Evolutionary conservation across 305 asterid species (phyloP).

Genomic region (Fraxinus baroniana): DNA sequence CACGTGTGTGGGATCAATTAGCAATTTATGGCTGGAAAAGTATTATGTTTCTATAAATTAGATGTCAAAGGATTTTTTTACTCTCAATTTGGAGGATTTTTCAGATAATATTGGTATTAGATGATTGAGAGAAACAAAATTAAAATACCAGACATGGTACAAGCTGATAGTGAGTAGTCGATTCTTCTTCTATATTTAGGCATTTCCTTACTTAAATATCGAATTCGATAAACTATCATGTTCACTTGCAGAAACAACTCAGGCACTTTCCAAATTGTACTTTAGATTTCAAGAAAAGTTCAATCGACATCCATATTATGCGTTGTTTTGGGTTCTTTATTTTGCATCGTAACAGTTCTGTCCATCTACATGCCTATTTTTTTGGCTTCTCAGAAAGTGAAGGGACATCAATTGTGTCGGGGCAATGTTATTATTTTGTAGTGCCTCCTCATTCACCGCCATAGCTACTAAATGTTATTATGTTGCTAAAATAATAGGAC

Average conservation of each 20-base stretch:
- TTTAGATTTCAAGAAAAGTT: too few species aligned
- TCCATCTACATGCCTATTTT: constrained; percentile 38
- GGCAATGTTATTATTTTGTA: constrained; percentile 13
- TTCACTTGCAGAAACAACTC: not conserved
- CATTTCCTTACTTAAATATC: too few species aligned
- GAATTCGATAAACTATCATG: too few species aligned
- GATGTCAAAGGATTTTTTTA: not conserved
- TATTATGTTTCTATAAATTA: too few species aligned
- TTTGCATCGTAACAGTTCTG: constrained; percentile 9
- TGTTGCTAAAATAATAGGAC: too few species aligned
- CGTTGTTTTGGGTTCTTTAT: constrained; percentile 20
- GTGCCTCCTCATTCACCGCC: not conserved
- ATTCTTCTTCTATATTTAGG: too few species aligned
- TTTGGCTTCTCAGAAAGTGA: constrained; percentile 30
- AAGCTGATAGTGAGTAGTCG: too few species aligned
- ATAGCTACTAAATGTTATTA: constrained; percentile 5
- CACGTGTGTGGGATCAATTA: too few species aligned
- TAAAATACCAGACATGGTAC: too few species aligned
- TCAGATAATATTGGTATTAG: not conserved
- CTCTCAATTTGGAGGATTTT: not conserved
- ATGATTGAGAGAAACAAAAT: not conserved
- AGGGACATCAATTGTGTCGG: constrained; percentile 17
- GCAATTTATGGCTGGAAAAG: too few species aligned
- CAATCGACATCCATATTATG: constrained; percentile 6
- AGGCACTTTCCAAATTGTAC: too few species aligned